Evolutionary conservation across 2,329 filamentous ascomycete genomes (phyloP).

Genomic region (Orbilia javanica): DNA sequence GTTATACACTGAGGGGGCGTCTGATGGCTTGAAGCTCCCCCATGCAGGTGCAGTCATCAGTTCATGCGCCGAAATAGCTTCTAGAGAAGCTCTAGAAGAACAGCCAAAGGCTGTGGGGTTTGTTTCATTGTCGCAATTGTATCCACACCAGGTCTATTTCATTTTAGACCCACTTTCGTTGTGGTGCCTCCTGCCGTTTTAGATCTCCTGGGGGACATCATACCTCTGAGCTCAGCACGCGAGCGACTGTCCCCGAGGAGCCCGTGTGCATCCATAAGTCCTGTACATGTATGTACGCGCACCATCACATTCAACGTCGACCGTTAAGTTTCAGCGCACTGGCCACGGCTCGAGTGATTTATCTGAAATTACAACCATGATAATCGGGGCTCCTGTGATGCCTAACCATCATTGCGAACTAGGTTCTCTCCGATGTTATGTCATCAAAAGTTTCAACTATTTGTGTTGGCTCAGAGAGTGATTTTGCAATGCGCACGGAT

Average conservation of each 20-base stretch:
- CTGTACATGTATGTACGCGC: conserved; percentile 23
- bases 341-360: conserved; percentile 24
- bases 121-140: conserved; percentile 58
- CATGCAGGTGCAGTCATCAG: conserved; percentile 42
- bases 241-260: conserved; percentile 14
- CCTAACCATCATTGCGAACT: not conserved
- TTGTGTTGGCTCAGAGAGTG: conserved; percentile 31
- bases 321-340: conserved; percentile 48
- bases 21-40: conserved; percentile 51
- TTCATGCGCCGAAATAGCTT: conserved; percentile 51
- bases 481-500: conserved; percentile 32
- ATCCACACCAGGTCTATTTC: conserved; percentile 50
- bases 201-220: conserved; percentile 25
- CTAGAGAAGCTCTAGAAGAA: conserved; percentile 44
- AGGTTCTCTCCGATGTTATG: not conserved
- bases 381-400: conserved; percentile 17
- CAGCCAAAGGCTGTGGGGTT: conserved; percentile 34
- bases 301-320: conserved; percentile 22
- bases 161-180: conserved; percentile 31
- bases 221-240: conserved; percentile 26
- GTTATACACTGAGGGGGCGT: conserved; percentile 24
- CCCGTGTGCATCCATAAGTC: conserved; percentile 1
- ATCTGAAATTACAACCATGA: conserved; percentile 29
- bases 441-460: conserved; percentile 17
- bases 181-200: conserved; percentile 45